phyloP scores from a whole-genome alignment of 345 rosid genomes.

The Microcos paniculata region DNA sequence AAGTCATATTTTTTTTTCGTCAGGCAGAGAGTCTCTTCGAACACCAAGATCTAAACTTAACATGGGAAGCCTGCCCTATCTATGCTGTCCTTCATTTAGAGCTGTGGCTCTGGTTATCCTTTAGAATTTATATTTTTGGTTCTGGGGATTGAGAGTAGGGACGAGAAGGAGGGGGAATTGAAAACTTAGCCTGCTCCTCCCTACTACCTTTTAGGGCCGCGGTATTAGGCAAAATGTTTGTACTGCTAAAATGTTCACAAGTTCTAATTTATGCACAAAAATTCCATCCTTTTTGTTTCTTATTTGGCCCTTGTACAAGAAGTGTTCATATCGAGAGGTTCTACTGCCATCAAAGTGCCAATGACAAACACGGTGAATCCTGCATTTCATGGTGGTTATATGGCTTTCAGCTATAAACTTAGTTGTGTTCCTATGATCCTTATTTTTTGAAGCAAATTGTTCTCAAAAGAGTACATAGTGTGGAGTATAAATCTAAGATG shows the following conservation, averaged over 20 bases:
- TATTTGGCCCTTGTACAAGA: conserved; percentile 9
- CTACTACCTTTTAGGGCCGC: neutral
- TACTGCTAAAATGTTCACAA: neutral
- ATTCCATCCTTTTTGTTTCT: neutral
- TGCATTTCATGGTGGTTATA: conserved; percentile 67
- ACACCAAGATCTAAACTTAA: neutral
- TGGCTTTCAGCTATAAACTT: conserved; percentile 87
- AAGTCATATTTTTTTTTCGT: neutral
- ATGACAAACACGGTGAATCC: conserved; percentile 59
- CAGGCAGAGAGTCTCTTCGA: neutral
- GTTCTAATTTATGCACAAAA: neutral
- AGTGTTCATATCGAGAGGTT: conserved; percentile 17
- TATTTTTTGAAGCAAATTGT: too few relatives aligned
- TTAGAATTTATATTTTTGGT: neutral
- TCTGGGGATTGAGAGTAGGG: neutral
- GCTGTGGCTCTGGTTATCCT: too few relatives aligned
- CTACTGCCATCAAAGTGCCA: conserved; percentile 49
- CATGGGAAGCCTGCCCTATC: neutral
- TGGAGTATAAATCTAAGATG: neutral
- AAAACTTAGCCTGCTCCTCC: neutral
- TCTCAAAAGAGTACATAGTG: neutral
- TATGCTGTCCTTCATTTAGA: too few relatives aligned
- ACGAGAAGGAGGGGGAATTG: neutral
- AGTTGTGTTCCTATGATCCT: conserved; percentile 18
- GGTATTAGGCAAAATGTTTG: neutral